Evolutionary conservation across 2,329 filamentous ascomycete species (phyloP), one percentile per base, ranked within the genome.

Genomic region (Colletotrichum cuscutae): DNA sequence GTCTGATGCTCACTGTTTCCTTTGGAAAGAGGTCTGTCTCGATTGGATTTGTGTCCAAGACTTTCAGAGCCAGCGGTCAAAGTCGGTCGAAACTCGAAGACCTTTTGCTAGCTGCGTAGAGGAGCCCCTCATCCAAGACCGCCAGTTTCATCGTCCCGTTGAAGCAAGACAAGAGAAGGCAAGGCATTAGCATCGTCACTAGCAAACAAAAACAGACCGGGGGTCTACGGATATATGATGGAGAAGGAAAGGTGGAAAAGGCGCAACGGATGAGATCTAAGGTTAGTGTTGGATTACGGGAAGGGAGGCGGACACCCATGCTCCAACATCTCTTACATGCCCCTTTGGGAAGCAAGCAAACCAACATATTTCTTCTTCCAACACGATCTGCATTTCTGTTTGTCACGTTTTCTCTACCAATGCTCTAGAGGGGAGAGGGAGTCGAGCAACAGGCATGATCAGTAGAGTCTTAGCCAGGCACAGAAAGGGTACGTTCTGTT

Each of bases 321-420:
- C 26, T 28, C 30, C 30, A 42, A 26, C 61, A 56, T 42, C 28
- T 22, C 26, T 11, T 30, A 22, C 28, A 53, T 65, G 52, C 53
- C 49, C 32, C 22, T 26, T 46, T 22, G 3, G 62, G 62, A 56
- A 56, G 49, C 62, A 56, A n/a, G 35, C 62, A 30, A 53, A 54
- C 62, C 30, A 65, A 56, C 62, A 56, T 9, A 3, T 65, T 65
- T 22, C 62, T 65, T 65, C 37, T 65, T 65, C 52, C 62, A 65
- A 28, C 62, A 3, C 22, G 62, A 56, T 65, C 52, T 22, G 22
- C 62, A 56, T 35, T 56, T 56, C 19, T 19, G 62, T 37, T 37
- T 42, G 62, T 65, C 62, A 65, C 9, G 24, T 13, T 22, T 37
- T 65, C 59, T 42, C 37, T 5, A 9, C 11, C 19, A 28, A 11